phyloP scores from a whole-genome alignment of 179 eudicot genomes.

The Camellia oleifera region DNA sequence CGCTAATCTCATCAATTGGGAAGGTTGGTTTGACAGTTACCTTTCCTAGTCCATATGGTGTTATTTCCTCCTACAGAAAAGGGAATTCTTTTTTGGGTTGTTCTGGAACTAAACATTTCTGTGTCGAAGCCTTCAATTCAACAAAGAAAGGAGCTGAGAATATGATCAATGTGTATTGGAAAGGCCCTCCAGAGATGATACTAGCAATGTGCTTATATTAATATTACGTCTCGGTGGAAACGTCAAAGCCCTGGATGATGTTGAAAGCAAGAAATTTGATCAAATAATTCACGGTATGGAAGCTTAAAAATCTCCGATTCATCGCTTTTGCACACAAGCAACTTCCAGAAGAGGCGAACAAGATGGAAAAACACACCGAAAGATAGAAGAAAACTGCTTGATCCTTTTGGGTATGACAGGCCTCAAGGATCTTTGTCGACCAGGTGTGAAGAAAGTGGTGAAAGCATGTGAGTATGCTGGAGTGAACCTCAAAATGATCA shows the following conservation, averaged over 20 bases:
- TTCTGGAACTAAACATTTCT: conserved; percentile 23
- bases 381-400: conserved; percentile 9
- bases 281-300: conserved; percentile 32
- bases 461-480: background rate
- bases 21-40: too few relatives aligned
- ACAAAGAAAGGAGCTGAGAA: conserved; percentile 17
- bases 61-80: too few relatives aligned
- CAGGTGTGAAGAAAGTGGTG: conserved; percentile 10
- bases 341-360: conserved; percentile 3
- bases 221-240: conserved; percentile 25
- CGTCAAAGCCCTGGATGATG: conserved; percentile 18
- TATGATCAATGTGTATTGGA: conserved; percentile 24
- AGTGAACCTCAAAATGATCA: background rate
- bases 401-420: conserved; percentile 11
- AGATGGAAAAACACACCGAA: background rate
- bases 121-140: too few relatives aligned
- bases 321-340: conserved; percentile 38
- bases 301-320: conserved; percentile 32
- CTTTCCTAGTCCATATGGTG: conserved; percentile 19
- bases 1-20: too few relatives aligned
- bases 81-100: conserved; percentile 25
- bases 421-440: conserved; percentile 17
- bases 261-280: conserved; percentile 20
- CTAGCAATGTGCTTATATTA: conserved; percentile 31
- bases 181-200: conserved; percentile 33